phyloP scores from a whole-genome alignment of 208 protist genomes.

The Wallacemonas sp. region DNA sequence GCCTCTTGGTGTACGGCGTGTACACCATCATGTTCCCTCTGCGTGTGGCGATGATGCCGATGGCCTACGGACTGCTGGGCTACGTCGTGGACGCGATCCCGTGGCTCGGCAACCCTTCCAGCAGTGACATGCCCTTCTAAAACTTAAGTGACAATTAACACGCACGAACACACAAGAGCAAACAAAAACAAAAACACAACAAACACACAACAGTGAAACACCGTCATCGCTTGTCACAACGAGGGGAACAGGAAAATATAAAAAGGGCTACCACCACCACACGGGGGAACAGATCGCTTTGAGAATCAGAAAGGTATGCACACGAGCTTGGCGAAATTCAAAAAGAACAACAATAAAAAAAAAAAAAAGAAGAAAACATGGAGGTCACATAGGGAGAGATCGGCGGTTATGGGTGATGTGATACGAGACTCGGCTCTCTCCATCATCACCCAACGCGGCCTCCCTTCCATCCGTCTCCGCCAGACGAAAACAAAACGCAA shows the following conservation, averaged over 20 bases:
- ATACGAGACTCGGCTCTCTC: no score
- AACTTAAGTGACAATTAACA: no score
- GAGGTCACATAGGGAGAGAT: no score
- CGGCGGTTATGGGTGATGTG: no score
- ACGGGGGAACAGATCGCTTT: no score
- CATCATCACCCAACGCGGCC: no score
- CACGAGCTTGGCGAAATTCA: no score
- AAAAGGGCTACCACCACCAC: no score
- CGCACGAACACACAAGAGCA: neutral
- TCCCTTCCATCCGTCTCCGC: no score
- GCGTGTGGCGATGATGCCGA: slow-evolving; percentile 66
- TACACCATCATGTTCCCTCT: slow-evolving; percentile 84
- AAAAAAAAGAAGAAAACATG: no score
- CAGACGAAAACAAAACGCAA: neutral
- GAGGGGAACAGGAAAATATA: no score
- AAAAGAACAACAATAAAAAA: neutral
- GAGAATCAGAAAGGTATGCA: no score
- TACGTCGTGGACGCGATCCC: slow-evolving; percentile 63
- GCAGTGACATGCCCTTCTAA: slow-evolving; percentile 12
- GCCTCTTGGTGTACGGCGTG: slow-evolving; percentile 50
- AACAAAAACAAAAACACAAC: slow-evolving; percentile 18
- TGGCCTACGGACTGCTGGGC: slow-evolving; percentile 67
- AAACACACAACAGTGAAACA: slow-evolving; percentile 18
- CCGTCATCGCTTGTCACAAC: slow-evolving; percentile 11
- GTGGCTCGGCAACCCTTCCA: slow-evolving; percentile 59